Percentiles rank a stretch among this genome's conserved stretches.
These are phyloP conservation scores for Fusarium annulatum DNA, from an alignment of 2,329 filamentous ascomycete genomes.

Conservation along the genomic window DNA sequence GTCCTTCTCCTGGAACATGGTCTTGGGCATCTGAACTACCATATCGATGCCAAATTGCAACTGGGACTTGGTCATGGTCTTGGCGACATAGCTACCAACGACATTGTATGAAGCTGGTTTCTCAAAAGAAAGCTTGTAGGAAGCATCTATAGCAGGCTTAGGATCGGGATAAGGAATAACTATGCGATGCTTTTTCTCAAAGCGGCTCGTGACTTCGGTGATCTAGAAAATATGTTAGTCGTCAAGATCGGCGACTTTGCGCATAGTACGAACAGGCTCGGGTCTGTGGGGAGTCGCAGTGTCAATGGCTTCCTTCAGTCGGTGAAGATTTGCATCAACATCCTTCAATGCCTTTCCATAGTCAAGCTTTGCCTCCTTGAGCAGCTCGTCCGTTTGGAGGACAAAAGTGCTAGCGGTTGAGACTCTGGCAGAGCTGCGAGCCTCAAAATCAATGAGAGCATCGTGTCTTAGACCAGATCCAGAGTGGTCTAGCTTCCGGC, in stretches of 20 bases:
- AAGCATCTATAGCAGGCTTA: slow-evolving; percentile 76
- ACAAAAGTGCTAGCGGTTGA: slow-evolving; percentile 66
- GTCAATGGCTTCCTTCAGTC: slow-evolving; percentile 65
- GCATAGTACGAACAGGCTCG: slow-evolving; percentile 58
- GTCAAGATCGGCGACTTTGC: neutral
- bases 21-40: slow-evolving; percentile 84
- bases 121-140: slow-evolving; percentile 83
- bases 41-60: slow-evolving; percentile 76
- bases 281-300: slow-evolving; percentile 61
- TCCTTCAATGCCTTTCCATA: slow-evolving; percentile 61
- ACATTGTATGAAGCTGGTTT: slow-evolving; percentile 85
- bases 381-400: slow-evolving; percentile 68
- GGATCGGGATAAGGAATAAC: slow-evolving; percentile 88
- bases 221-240: slow-evolving; percentile 62
- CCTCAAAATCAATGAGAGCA: slow-evolving; percentile 55
- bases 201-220: slow-evolving; percentile 71
- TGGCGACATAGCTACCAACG: slow-evolving; percentile 85
- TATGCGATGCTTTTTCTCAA: slow-evolving; percentile 75
- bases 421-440: slow-evolving; percentile 53
- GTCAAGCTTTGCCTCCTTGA: slow-evolving; percentile 65
- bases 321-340: slow-evolving; percentile 62
- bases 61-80: slow-evolving; percentile 76
- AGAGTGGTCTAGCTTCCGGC: slow-evolving; percentile 60
- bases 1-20: slow-evolving; percentile 92
- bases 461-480: slow-evolving; percentile 49